Conservation (phyloP, 2,329 filamentous ascomycete genomes). For the Chaetomiaceae sp. region DNA sequence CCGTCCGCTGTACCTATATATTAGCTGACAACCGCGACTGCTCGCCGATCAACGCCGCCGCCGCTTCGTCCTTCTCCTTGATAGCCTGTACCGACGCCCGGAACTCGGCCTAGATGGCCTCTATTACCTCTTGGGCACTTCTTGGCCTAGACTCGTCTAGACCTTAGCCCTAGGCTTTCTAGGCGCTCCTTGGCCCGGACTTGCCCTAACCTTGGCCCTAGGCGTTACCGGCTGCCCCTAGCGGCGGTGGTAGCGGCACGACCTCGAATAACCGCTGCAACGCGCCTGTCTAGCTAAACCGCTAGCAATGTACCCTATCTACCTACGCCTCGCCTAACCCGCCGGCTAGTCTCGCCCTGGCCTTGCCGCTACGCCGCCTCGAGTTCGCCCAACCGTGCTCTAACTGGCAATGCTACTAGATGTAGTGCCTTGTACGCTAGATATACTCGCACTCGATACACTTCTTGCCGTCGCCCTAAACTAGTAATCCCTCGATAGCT, state of each 20-base stretch:
- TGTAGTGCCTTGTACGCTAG: neutral
- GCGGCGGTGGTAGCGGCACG: too few relatives aligned
- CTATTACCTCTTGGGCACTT: neutral
- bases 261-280: too few relatives aligned
- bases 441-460: neutral
- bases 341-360: neutral
- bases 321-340: neutral
- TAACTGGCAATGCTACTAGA: neutral
- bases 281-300: neutral
- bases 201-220: neutral
- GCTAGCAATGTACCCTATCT: neutral
- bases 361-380: neutral
- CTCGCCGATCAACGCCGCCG: too few relatives aligned
- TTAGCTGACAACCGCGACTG: too few relatives aligned
- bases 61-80: neutral
- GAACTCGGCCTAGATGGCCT: neutral
- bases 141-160: neutral
- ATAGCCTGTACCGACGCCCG: too few relatives aligned
- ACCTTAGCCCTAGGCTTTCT: too few relatives aligned
- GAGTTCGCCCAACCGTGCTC: neutral
- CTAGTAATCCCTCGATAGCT: neutral
- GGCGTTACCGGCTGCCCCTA: neutral
- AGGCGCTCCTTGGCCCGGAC: too few relatives aligned
- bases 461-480: neutral
- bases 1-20: too few relatives aligned